Conservation (phyloP, 2,329 filamentous ascomycete genomes). For the Botryotinia narcissicola region DNA sequence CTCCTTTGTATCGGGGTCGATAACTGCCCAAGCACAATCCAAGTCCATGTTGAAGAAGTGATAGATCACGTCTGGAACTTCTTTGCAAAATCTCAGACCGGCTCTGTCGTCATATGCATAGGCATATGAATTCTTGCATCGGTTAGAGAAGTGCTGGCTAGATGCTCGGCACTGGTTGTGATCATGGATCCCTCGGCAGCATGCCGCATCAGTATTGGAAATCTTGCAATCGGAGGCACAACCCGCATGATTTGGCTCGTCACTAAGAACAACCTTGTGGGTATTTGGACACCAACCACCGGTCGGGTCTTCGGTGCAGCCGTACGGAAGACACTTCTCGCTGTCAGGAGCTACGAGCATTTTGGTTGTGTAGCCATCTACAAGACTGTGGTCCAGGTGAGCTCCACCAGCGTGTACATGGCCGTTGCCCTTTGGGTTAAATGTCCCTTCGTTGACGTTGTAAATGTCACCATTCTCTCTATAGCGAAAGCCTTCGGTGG, state of each 20-base stretch:
- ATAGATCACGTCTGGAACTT: not conserved
- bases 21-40: not conserved
- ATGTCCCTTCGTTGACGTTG: not conserved
- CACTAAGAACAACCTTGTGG: not conserved
- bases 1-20: not conserved
- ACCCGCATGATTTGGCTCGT: not conserved
- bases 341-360: not conserved
- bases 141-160: not conserved
- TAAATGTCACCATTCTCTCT: not conserved
- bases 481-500: not conserved
- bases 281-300: not conserved
- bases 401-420: not conserved
- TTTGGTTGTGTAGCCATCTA: not conserved
- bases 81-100: not conserved
- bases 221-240: not conserved
- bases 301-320: slow-evolving; percentile 1
- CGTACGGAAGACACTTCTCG: not conserved
- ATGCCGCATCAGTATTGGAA: not conserved
- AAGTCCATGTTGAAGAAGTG: not conserved
- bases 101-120: slow-evolving; percentile 5
- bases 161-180: not conserved
- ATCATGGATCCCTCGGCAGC: not conserved
- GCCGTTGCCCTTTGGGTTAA: not conserved
- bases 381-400: not conserved
- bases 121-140: not conserved